Evolutionary conservation across 768 basidiomycete genomes (phyloP).

Genomic region (Kwoniella sp.): DNA sequence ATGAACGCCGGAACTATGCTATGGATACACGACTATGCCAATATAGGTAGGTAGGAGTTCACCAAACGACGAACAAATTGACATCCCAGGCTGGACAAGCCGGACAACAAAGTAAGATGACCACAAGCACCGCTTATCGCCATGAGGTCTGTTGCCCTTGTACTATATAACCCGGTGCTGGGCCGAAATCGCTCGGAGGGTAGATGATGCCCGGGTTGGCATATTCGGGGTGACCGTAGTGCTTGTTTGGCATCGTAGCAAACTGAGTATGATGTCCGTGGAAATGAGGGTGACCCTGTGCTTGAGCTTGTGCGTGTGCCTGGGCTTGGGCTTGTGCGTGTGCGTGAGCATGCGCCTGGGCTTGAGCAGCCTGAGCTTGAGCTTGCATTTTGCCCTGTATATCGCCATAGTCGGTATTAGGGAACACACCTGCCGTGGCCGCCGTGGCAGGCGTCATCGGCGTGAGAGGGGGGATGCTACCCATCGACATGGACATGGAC

Average conservation of each 20-base stretch:
- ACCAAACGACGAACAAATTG: too few species aligned
- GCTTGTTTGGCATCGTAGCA: constrained; percentile 47
- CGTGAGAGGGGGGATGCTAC: constrained; percentile 41
- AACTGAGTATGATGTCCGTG: constrained; percentile 25
- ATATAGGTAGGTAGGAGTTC: too few species aligned
- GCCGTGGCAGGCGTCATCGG: constrained; percentile 38
- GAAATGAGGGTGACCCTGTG: constrained; percentile 12
- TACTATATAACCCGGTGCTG: constrained; percentile 13
- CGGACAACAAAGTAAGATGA: too few species aligned
- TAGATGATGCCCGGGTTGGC: constrained; percentile 1
- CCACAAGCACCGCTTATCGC: neutral
- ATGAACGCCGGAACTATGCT: too few species aligned
- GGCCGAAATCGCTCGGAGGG: constrained; percentile 17
- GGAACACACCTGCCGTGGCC: constrained; percentile 23
- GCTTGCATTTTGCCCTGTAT: constrained; percentile 16
- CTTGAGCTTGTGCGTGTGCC: neutral
- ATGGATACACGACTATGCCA: too few species aligned
- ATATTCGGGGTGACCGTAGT: constrained; percentile 23
- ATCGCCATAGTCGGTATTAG: constrained; percentile 39
- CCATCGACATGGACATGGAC: constrained; percentile 23
- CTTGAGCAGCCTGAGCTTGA: constrained; percentile 3
- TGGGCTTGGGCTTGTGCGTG: neutral
- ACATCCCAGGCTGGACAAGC: too few species aligned
- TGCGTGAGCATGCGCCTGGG: constrained; percentile 11
- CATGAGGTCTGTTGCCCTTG: constrained; percentile 3